Base-by-base conservation (phyloP, 2,329 filamentous ascomycete genomes). In the Aspergillus terreus region DNA sequence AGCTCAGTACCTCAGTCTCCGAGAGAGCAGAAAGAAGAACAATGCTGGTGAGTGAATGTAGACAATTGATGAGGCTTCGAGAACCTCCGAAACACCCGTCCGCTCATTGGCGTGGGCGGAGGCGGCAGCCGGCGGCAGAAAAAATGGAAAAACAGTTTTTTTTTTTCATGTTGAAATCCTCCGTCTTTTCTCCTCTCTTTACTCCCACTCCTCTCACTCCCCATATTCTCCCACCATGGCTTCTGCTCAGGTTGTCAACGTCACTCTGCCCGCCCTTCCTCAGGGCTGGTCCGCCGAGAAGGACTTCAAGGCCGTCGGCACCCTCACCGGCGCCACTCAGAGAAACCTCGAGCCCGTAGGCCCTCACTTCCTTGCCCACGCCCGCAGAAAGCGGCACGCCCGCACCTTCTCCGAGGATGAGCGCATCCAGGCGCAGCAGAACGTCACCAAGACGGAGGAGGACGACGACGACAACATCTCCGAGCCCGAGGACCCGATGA, bases 331-430 rank as follows among this genome's bases (percentile, higher is more conserved):
- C 58, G 84, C 90, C 36, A 87, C 85, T 46, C 86, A 92, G 78
- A 87, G 94, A 69, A 92, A 88, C 70, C 86, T 99, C 66, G 94
- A 97, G 80, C 92, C 94, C 49, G 90, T 97, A 62, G 94, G 94
- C 63, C 92, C 94, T 74, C 90, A 96, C 79, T 99, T 96, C 81
- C 86, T 99, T 60, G 94, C 94, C 62, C 92, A 97, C 75, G 94
- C 94, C 65, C 92, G 94, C 70, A 88, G 94, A 75, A 83, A 82
- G 76, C 88, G 92, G 59, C 92, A 97, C 77, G 90, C 95, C 80
- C 91, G 94, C 68, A 99, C 94, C 47, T 99, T 99, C 77, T 95
- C 90, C 67, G 92, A 99, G 77, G 94, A 99, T 76, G 94, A 99
- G 73, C 88, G 92, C 61, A 95, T 99, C 70, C 90, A 96, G 78